Conservation (phyloP, 306 rosid species). For the Parietaria judaica region DNA sequence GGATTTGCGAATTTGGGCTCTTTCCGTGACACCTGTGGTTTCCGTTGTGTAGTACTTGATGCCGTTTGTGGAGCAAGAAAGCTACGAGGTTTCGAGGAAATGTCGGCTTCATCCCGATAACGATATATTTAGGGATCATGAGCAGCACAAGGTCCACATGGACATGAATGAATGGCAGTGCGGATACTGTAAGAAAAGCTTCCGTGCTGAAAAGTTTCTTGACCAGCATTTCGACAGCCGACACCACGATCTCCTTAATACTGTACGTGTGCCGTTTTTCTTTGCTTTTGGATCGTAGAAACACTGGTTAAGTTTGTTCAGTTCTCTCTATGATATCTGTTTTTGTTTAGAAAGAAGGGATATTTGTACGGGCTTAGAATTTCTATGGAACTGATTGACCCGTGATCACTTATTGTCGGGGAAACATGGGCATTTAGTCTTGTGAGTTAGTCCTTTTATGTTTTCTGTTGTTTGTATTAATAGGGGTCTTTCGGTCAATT, state of each 20-base stretch:
- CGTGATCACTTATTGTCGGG: too few species aligned
- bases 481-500: too few species aligned
- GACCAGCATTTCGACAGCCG: conserved; percentile 91
- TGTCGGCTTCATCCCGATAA: conserved; percentile 77
- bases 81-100: conserved; percentile 48
- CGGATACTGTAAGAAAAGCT: conserved; percentile 92
- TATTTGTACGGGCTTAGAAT: too few species aligned
- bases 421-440: too few species aligned
- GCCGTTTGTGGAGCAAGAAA: conserved; percentile 72
- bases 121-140: conserved; percentile 86
- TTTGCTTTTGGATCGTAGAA: conserved; percentile 22
- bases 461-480: too few species aligned
- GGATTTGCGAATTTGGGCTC: conserved; percentile 3
- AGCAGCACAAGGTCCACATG: conserved; percentile 65
- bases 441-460: too few species aligned
- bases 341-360: too few species aligned
- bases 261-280: conserved; percentile 47
- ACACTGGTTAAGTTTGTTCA: conserved; percentile 15
- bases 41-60: conserved; percentile 58
- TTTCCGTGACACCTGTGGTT: conserved; percentile 15
- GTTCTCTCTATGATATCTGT: not conserved
- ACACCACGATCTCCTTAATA: conserved; percentile 78
- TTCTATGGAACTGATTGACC: not conserved
- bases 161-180: conserved; percentile 83
- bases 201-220: conserved; percentile 77